Percentiles rank a stretch among this genome's conserved stretches.
Conservation (phyloP, 257 asterid species). For the Solanum sejunctum region DNA sequence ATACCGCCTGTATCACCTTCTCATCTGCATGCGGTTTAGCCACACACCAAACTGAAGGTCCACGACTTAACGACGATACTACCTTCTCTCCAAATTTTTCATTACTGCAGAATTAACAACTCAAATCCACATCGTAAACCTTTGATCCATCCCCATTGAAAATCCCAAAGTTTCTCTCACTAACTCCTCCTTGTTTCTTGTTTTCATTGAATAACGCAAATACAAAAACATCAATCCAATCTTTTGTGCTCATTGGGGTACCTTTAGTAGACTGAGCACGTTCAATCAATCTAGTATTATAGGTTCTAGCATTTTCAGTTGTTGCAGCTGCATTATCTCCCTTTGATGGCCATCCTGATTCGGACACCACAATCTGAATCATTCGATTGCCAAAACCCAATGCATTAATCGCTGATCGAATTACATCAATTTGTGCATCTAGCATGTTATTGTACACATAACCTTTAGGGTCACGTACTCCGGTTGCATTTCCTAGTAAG, state of each 20-base stretch:
- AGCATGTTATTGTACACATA: constrained; percentile 33
- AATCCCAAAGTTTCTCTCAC: constrained; percentile 56
- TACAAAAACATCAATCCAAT: constrained; percentile 25
- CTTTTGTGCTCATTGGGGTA: constrained; percentile 47
- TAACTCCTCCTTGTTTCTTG: constrained; percentile 35
- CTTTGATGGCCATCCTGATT: constrained; percentile 65
- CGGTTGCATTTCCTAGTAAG: constrained; percentile 27
- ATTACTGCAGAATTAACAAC: constrained; percentile 32
- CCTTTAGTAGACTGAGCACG: constrained; percentile 33
- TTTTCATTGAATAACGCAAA: constrained; percentile 54
- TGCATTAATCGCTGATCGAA: constrained; percentile 29
- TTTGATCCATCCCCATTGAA: constrained; percentile 41
- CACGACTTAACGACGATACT: constrained; percentile 6
- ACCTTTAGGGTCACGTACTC: constrained; percentile 40
- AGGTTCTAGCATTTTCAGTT: constrained; percentile 35
- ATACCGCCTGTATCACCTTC: constrained; percentile 31
- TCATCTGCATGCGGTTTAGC: constrained; percentile 58
- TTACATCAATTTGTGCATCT: constrained; percentile 59
- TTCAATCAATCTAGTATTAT: constrained; percentile 22
- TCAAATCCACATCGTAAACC: constrained; percentile 46
- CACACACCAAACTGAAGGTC: constrained; percentile 71
- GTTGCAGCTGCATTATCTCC: constrained; percentile 35
- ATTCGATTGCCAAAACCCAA: constrained; percentile 30
- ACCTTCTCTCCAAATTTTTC: constrained; percentile 26
- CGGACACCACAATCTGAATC: constrained; percentile 34